Evolutionary conservation across 2,329 filamentous ascomycete species (phyloP).

Genomic region (Drechslerella dactyloides): DNA sequence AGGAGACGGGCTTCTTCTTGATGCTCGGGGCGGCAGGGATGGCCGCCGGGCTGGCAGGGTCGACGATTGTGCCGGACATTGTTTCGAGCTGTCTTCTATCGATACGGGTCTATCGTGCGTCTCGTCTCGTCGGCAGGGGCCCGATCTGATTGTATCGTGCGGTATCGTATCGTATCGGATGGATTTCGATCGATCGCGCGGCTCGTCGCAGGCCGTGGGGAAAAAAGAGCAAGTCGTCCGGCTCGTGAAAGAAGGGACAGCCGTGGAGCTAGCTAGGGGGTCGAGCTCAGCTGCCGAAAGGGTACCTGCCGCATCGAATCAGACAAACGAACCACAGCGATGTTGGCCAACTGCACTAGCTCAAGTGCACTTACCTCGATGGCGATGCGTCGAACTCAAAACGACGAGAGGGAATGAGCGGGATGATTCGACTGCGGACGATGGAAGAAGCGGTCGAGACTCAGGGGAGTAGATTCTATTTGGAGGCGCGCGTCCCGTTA

Average conservation of each 20-base stretch:
- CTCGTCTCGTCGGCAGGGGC: too few species aligned
- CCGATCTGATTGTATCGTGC: too few species aligned
- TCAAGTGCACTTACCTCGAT: constrained; percentile 12
- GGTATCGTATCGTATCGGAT: neutral
- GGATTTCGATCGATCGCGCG: neutral
- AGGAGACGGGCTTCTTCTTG: constrained; percentile 99
- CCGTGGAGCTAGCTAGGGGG: neutral
- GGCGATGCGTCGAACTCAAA: too few species aligned
- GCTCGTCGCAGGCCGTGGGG: constrained; percentile 48
- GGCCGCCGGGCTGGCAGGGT: constrained; percentile 62
- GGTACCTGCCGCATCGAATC: constrained; percentile 39
- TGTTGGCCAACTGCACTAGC: too few species aligned
- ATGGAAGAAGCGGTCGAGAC: too few species aligned
- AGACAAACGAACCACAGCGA: neutral
- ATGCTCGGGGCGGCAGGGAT: constrained; percentile 66
- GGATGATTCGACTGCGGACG: neutral
- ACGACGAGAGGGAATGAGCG: neutral
- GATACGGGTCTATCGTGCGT: constrained; percentile 29
- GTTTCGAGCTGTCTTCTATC: constrained; percentile 27
- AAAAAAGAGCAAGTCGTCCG: constrained; percentile 50
- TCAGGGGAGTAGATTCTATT: neutral
- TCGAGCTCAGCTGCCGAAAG: constrained; percentile 50
- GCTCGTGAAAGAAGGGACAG: neutral
- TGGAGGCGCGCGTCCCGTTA: neutral
- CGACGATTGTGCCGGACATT: constrained; percentile 58